These are phyloP conservation scores for Chaetomiaceae sp. DNA, from an alignment of 2,329 filamentous ascomycete genomes.

Conservation along the genomic window DNA sequence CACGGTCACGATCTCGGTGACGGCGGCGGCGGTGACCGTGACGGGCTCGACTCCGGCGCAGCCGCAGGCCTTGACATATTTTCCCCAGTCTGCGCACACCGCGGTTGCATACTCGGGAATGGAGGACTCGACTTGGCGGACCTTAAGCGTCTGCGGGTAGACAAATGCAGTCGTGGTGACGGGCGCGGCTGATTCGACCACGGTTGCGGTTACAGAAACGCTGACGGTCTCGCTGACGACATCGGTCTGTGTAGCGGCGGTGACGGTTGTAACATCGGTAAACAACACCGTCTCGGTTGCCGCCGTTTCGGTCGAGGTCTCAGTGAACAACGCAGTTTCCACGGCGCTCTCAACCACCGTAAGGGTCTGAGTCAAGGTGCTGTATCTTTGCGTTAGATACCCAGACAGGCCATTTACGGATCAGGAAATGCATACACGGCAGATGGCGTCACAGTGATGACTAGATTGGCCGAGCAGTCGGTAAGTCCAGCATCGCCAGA, in stretches of 20 bases:
- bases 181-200: background rate
- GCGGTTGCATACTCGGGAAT: background rate
- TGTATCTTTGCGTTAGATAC: background rate
- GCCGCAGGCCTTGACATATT: background rate
- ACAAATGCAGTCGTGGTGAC: background rate
- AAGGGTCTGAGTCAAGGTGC: constrained; percentile 5
- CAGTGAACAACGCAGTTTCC: constrained; percentile 11
- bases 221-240: constrained; percentile 7
- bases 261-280: constrained; percentile 7
- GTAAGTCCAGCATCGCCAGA: background rate
- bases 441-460: constrained; percentile 10
- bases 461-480: constrained; percentile 12
- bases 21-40: background rate
- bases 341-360: constrained; percentile 9
- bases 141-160: background rate
- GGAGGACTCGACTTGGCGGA: background rate
- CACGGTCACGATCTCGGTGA: constrained; percentile 3
- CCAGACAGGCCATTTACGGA: background rate
- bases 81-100: background rate
- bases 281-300: constrained; percentile 7
- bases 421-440: no score
- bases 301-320: constrained; percentile 8
- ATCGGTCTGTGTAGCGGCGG: constrained; percentile 4
- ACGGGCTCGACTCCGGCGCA: background rate
- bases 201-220: background rate